Evolutionary conservation across 768 basidiomycete genomes (phyloP).

Genomic region (Brasilioporus rufonigricans): DNA sequence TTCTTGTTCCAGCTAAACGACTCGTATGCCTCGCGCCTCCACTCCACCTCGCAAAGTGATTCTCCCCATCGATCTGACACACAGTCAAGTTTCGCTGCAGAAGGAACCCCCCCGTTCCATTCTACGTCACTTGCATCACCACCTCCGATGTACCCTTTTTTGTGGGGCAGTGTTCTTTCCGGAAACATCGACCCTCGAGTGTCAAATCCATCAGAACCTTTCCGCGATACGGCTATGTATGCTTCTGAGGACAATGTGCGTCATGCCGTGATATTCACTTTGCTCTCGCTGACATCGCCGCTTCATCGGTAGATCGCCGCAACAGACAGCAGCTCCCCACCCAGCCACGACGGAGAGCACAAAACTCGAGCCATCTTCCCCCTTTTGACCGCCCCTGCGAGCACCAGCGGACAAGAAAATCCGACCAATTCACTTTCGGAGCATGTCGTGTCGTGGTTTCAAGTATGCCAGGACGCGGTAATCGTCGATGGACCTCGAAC

Average conservation of each 20-base stretch:
- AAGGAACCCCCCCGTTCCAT: neutral
- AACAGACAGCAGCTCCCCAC: neutral
- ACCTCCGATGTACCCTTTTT: neutral
- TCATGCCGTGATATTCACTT: neutral
- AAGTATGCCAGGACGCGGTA: neutral
- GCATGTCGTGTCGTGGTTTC: conserved; percentile 6
- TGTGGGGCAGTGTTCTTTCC: neutral
- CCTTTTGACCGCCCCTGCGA: neutral
- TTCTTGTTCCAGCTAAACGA: neutral
- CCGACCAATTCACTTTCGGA: neutral
- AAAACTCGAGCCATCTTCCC: neutral
- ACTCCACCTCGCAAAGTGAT: neutral
- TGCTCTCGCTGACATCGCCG: neutral
- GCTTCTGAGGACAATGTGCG: neutral
- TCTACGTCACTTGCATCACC: neutral
- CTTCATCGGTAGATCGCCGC: neutral
- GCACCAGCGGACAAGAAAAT: neutral
- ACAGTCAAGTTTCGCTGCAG: no score
- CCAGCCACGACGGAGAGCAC: neutral
- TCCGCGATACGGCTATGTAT: neutral
- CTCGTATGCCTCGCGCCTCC: neutral
- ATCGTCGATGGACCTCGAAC: conserved; percentile 35
- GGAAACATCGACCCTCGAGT: neutral
- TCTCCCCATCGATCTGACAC: neutral
- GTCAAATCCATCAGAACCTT: neutral